Base-by-base conservation (phyloP, 352 stramenopile species). In the Globisporangium recalcitrans region DNA sequence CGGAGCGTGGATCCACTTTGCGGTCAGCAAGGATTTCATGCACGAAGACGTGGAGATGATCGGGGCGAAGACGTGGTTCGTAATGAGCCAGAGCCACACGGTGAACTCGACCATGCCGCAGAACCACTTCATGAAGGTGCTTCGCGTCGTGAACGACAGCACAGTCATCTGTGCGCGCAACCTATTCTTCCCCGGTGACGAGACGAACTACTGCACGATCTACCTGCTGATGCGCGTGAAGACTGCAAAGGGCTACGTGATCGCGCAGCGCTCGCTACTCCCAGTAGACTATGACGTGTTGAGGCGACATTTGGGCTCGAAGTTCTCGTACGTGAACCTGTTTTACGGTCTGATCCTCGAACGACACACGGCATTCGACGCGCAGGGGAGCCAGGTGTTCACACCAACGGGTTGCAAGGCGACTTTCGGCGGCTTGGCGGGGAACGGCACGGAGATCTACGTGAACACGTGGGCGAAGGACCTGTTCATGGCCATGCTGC, bases 101-200 rank as follows among this genome's bases (percentile, higher is more conserved):
- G 59, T 70, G 38, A 70, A 68, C 67, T 44, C 54, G 40, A 54
- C 67, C 16, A 67, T 70, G 67, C 62, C 67, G 16, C 58, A 67
- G 42, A 64, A 63, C 47, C 67, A 67, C 49, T 21, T 55, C 31
- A 67, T 73, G 67, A 27, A 53, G 5, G 58, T 70, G 24, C 63
- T 70, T 29, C 58, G 62, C 14, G 26, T 52, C 24, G 57, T 73
- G 40, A 63, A 70, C 31, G 63, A 69, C 11, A 65, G 53, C 53
- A 64, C 67, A 26, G 36, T 70, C 10, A 46, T 73, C 8, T 69
- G 62, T n/a, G 67, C 67, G 21, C 67, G 67, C 1, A 70, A 73
- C 48, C 42, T 73, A 31, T 63, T 70, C 8, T 69, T 70, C 21
- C 58, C 54, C 0, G 62, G 58, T 22, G 67, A 73, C 11, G 36